These are phyloP conservation scores for Dipodascopsis uninucleata DNA, from an alignment of 805 yeast genomes.

Conservation along the genomic window DNA sequence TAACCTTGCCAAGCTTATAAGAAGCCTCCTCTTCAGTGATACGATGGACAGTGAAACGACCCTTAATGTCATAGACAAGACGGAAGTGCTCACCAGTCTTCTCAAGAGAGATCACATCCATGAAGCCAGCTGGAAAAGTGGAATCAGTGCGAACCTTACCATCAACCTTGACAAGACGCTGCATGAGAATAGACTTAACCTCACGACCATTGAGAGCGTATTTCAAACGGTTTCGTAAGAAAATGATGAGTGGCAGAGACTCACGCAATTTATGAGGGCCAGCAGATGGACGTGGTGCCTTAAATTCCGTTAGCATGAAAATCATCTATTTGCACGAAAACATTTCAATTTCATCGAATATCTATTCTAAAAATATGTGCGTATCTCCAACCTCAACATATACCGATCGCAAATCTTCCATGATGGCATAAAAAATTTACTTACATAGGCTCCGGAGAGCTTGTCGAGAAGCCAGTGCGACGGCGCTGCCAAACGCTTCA, in stretches of 20 bases:
- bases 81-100: conserved; percentile 99
- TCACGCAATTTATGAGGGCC: conserved; percentile 99
- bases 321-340: too few relatives aligned
- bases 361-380: neutral
- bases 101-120: conserved; percentile 96
- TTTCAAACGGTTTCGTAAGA: conserved; percentile 97
- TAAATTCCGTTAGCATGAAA: conserved; percentile 2
- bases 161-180: conserved; percentile 97
- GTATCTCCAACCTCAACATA: too few relatives aligned
- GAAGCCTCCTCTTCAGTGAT: conserved; percentile 98
- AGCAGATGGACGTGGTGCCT: conserved; percentile 98
- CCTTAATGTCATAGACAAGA: conserved; percentile 96
- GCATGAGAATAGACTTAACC: conserved; percentile 97
- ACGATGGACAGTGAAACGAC: conserved; percentile 99
- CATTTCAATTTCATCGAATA: too few relatives aligned
- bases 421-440: conserved; percentile 8
- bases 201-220: conserved; percentile 99
- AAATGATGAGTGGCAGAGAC: conserved; percentile 93
- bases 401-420: too few relatives aligned
- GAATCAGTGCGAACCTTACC: conserved; percentile 99
- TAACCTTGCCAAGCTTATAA: conserved; percentile 97
- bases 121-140: conserved; percentile 99
- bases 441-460: conserved; percentile 86
- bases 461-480: conserved; percentile 99
- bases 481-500: conserved; percentile 99